phyloP scores from a whole-genome alignment of 2,329 filamentous ascomycete species.

The Sporothrix euskadiensis region DNA sequence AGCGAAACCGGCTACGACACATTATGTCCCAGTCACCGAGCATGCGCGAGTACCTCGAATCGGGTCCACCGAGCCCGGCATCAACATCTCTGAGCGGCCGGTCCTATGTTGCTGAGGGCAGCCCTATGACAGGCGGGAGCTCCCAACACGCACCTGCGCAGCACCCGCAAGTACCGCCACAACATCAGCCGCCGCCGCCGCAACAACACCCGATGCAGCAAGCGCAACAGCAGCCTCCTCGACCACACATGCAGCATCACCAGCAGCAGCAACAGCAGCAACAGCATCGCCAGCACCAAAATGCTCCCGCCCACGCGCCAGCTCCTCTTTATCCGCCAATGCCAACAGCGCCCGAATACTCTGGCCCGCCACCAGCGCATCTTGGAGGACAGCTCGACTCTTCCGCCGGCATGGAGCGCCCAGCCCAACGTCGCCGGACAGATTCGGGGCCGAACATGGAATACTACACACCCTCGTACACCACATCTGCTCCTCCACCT shows the following conservation, averaged over 20 bases:
- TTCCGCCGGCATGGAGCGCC: slow-evolving; percentile 28
- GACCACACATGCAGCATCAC: background rate
- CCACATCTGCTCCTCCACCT: slow-evolving; percentile 3
- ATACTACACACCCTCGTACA: slow-evolving; percentile 20
- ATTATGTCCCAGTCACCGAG: slow-evolving; percentile 62
- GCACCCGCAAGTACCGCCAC: slow-evolving; percentile 13
- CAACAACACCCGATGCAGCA: slow-evolving; percentile 20
- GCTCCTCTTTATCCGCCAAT: slow-evolving; percentile 26
- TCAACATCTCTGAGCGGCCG: slow-evolving; percentile 39
- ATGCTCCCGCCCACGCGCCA: background rate
- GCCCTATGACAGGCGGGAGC: slow-evolving; percentile 36
- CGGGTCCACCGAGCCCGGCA: slow-evolving; percentile 54
- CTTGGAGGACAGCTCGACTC: slow-evolving; percentile 32
- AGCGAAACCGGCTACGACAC: slow-evolving; percentile 71
- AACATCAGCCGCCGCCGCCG: slow-evolving; percentile 17
- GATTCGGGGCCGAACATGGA: slow-evolving; percentile 28
- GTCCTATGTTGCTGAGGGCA: slow-evolving; percentile 43
- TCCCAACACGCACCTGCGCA: slow-evolving; percentile 11
- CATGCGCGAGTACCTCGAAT: slow-evolving; percentile 54
- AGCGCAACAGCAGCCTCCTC: background rate
- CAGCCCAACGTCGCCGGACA: slow-evolving; percentile 30
- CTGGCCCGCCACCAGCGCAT: slow-evolving; percentile 33
- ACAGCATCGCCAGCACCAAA: slow-evolving; percentile 13
- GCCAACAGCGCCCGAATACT: slow-evolving; percentile 10
- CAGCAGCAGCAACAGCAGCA: background rate